phyloP scores from a whole-genome alignment of 768 basidiomycete genomes.

The Phylloporus sp. region DNA sequence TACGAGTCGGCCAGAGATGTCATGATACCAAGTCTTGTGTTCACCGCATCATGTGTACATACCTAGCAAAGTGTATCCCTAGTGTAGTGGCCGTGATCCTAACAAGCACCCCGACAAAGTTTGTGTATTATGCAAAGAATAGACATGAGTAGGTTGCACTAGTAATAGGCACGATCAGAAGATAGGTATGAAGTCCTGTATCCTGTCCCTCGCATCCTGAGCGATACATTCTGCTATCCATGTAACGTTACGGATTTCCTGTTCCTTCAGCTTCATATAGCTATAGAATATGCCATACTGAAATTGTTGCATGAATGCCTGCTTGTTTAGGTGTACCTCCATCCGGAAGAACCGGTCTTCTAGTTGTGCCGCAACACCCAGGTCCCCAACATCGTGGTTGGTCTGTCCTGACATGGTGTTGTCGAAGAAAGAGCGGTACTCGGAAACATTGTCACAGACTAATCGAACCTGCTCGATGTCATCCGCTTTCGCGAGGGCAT shows the following conservation, averaged over 20 bases:
- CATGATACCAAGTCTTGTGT: conserved; percentile 1
- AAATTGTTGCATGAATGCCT: conserved; percentile 94
- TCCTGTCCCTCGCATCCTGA: conserved; percentile 92
- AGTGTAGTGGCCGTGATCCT: not conserved
- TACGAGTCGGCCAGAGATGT: not conserved
- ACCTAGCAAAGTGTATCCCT: not conserved
- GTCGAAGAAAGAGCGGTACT: conserved; percentile 90
- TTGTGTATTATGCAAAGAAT: conserved; percentile 7
- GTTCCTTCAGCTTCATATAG: conserved; percentile 89
- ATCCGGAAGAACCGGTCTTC: conserved; percentile 94
- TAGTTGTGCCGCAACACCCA: conserved; percentile 59
- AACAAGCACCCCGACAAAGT: not conserved
- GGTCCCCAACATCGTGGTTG: conserved; percentile 39
- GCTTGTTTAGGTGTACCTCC: conserved; percentile 93
- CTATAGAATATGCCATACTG: conserved; percentile 91
- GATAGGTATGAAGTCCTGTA: conserved; percentile 91
- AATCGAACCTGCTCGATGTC: conserved; percentile 90
- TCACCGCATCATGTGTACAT: not conserved
- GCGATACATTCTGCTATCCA: conserved; percentile 99
- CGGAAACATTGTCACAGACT: conserved; percentile 82
- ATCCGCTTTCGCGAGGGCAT: conserved; percentile 87
- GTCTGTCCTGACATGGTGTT: conserved; percentile 37
- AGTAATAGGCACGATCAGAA: conserved; percentile 47
- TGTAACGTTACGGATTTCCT: conserved; percentile 83
- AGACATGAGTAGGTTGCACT: conserved; percentile 1